phyloP scores from a whole-genome alignment of 768 basidiomycete genomes.

The Leccinum subgranulosum region DNA sequence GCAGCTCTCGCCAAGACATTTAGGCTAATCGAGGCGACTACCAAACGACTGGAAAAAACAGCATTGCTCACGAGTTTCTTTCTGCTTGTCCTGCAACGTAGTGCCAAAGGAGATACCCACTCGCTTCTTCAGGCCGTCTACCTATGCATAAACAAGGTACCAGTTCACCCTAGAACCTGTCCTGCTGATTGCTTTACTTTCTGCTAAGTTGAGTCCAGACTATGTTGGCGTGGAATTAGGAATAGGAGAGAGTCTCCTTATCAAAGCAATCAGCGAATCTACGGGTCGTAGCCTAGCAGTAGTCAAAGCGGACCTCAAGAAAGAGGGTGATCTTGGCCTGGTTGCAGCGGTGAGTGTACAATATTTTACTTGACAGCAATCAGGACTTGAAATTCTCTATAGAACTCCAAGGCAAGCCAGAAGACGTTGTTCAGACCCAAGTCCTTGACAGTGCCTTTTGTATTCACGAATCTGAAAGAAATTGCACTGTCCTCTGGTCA shows the following conservation, averaged over 20 bases:
- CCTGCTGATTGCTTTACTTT: not conserved
- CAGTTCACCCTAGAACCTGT: slow-evolving; percentile 19
- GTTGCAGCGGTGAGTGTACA: slow-evolving; percentile 80
- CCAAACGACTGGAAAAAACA: slow-evolving; percentile 92
- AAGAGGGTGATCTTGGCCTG: slow-evolving; percentile 91
- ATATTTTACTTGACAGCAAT: not conserved
- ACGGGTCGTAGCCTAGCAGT: slow-evolving; percentile 82
- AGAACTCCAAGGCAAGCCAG: slow-evolving; percentile 94
- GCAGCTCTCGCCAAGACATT: slow-evolving; percentile 89
- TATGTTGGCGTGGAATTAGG: slow-evolving; percentile 95
- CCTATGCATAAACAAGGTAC: slow-evolving; percentile 92
- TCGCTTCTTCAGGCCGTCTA: slow-evolving; percentile 89
- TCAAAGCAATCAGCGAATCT: slow-evolving; percentile 94
- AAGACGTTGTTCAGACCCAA: slow-evolving; percentile 95
- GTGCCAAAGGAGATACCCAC: slow-evolving; percentile 67
- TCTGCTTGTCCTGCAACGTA: slow-evolving; percentile 83
- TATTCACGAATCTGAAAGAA: slow-evolving; percentile 87
- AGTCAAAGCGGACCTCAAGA: slow-evolving; percentile 90
- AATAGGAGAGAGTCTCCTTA: slow-evolving; percentile 89
- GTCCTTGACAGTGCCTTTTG: slow-evolving; percentile 80
- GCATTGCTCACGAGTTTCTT: slow-evolving; percentile 86
- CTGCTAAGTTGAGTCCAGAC: slow-evolving; percentile 80
- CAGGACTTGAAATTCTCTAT: not conserved
- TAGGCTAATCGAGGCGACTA: slow-evolving; percentile 86
- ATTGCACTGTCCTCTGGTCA: slow-evolving; percentile 86